Base-by-base conservation (phyloP, 2,329 filamentous ascomycete species). In the Aspergillus ochraceoroseus region DNA sequence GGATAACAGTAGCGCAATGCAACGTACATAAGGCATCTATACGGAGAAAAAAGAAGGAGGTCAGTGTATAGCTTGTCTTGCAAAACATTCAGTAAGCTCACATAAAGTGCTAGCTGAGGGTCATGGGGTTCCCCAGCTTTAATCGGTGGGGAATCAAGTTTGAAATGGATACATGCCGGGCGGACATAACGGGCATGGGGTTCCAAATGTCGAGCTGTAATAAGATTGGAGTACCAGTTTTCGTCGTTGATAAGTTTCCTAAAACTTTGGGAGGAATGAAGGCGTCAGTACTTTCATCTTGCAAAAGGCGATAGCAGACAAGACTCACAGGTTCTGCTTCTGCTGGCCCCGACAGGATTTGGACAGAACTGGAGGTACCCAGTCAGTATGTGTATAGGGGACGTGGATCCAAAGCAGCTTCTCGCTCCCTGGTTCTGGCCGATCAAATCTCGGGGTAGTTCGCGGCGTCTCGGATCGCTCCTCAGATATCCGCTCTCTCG, bases 1-100 rank as follows among this genome's bases (percentile, higher is more conserved):
- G n/a, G n/a, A n/a, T n/a, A n/a, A n/a, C n/a, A 0, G 76, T 79
- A 49, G 83, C 79, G 54, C 79, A 83, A 46, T 83, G 78, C 0
- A 83, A 70, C 50, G 82, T 43, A 62, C 59, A 30, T 61, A 62
- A 12, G 59, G 58, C 8, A 52, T 40, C 59, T 62, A 23, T n/a
- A n/a, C n/a, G n/a, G n/a, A n/a, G 4, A 7, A 9, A 26, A 23
- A 7, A 14, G 4, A 3, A 13, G 8, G 4, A 9, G 7, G 12
- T 2, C 5, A 17, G 26, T 13, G 2, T 23, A 14, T 2, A 14
- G n/a, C n/a, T n/a, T n/a, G n/a, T n/a, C n/a, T n/a, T n/a, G n/a
- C n/a, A n/a, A n/a, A n/a, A n/a, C n/a, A n/a, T n/a, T n/a, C n/a
- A n/a, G n/a, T n/a, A 18, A 12, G 53, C 55, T 52, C 45, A 61